A percentile compares a stretch with the other conserved stretches of the same genome.
These are phyloP conservation scores for Microbotryum scabiosae DNA, from an alignment of 1,284 basidiomycete genomes.

Conservation along the genomic window DNA sequence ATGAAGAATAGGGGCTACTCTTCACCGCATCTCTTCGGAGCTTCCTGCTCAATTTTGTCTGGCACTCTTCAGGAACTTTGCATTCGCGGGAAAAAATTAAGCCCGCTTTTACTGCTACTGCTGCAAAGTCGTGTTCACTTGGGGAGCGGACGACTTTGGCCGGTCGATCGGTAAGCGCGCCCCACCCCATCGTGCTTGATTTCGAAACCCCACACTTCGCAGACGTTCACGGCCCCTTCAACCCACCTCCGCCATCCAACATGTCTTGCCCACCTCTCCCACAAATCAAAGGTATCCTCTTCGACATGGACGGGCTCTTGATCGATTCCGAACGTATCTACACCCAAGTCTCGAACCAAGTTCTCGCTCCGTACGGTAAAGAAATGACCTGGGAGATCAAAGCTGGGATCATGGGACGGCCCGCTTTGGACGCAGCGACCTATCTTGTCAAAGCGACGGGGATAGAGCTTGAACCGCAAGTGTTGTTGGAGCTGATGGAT, in stretches of 20 bases:
- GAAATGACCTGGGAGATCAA: slow-evolving; percentile 27
- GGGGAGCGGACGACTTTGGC: no score
- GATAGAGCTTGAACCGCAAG: slow-evolving; percentile 10
- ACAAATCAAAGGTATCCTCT: slow-evolving; percentile 18
- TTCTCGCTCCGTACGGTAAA: slow-evolving; percentile 19
- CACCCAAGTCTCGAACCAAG: slow-evolving; percentile 16
- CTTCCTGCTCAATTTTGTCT: no score
- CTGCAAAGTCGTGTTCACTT: no score
- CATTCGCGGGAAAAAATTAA: no score
- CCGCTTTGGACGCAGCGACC: slow-evolving; percentile 10
- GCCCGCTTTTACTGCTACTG: no score
- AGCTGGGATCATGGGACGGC: slow-evolving; percentile 21
- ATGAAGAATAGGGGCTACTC: no score
- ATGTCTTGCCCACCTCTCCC: slow-evolving; percentile 10
- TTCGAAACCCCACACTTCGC: no score
- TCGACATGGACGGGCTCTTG: slow-evolving; percentile 31
- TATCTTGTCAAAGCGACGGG: slow-evolving; percentile 17
- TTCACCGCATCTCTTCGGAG: no score
- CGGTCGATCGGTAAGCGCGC: no score
- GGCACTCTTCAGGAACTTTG: no score
- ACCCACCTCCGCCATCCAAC: not conserved
- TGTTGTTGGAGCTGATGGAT: slow-evolving; percentile 12
- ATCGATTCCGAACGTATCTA: slow-evolving; percentile 23
- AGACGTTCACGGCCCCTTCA: no score
- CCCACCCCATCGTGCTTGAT: no score